Evolutionary conservation across 805 yeast species (phyloP).

Genomic region (Wickerhamiella kazuoi): DNA sequence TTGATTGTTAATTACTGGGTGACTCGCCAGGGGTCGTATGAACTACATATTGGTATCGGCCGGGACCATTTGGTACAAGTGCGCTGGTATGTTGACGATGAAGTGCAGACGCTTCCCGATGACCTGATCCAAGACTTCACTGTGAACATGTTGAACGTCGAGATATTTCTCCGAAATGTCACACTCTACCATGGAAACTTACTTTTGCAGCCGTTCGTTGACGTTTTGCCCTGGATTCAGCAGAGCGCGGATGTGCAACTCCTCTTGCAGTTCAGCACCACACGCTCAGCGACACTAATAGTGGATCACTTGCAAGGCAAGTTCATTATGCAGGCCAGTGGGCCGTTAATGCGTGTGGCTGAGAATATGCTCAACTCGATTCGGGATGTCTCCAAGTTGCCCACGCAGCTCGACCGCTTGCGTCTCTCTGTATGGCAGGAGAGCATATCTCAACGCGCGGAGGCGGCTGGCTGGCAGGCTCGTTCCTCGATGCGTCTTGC

Average conservation of each 20-base stretch:
- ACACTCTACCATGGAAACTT: conserved; percentile 8
- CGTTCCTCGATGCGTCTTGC: conserved; percentile 35
- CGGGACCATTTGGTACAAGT: conserved; percentile 27
- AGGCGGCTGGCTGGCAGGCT: conserved; percentile 53
- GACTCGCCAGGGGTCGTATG: conserved; percentile 25
- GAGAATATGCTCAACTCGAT: conserved; percentile 8
- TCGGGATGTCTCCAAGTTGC: conserved; percentile 12
- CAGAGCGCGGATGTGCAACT: conserved; percentile 1
- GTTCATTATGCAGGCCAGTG: conserved; percentile 8
- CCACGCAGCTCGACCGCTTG: conserved; percentile 27
- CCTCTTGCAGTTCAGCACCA: conserved; percentile 5
- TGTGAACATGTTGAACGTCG: conserved; percentile 2
- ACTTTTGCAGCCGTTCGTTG: conserved; percentile 6
- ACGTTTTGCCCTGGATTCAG: conserved; percentile 9
- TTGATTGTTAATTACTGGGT: conserved; percentile 53
- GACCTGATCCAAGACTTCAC: conserved; percentile 1
- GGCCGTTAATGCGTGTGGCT: conserved; percentile 9
- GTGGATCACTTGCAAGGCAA: conserved; percentile 14
- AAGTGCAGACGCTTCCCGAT: conserved; percentile 1
- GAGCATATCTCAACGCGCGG: conserved; percentile 32
- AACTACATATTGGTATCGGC: conserved; percentile 31
- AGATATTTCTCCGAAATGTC: conserved; percentile 9
- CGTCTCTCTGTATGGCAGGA: conserved; percentile 33
- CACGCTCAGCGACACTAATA: conserved; percentile 17
- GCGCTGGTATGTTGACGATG: conserved; percentile 10